A percentile compares a stretch with the other conserved stretches of the same genome.
Conservation (phyloP, 106 monocot species). For the Phalaenopsis equestris region DNA sequence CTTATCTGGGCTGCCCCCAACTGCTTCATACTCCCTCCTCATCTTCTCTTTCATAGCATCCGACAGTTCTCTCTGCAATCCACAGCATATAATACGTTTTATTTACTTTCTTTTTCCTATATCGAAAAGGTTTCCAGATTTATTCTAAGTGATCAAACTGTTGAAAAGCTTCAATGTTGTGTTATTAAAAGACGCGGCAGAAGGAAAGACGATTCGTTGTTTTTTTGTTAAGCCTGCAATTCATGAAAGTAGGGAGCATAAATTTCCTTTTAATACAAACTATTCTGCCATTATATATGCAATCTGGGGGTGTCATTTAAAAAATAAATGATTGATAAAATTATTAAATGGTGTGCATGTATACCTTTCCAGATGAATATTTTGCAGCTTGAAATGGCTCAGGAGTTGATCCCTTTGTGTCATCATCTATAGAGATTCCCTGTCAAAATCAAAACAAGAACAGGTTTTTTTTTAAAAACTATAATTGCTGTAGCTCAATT, state of each 20-base stretch:
- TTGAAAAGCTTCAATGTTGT: conserved; percentile 48
- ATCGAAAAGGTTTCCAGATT: conserved; percentile 1
- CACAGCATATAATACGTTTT: conserved; percentile 25
- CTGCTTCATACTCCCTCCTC: conserved; percentile 68
- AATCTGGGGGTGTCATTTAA: too few relatives aligned
- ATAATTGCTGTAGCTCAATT: too few relatives aligned
- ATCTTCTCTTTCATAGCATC: conserved; percentile 85
- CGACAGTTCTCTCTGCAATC: conserved; percentile 81
- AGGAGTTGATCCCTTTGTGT: conserved; percentile 28
- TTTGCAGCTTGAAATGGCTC: conserved; percentile 74
- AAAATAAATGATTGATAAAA: too few relatives aligned
- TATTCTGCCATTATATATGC: too few relatives aligned
- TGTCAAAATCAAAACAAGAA: conserved; percentile 7
- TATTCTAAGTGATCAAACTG: conserved; percentile 19
- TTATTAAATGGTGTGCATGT: background rate
- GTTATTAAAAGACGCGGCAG: conserved; percentile 46
- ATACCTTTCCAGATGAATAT: conserved; percentile 54
- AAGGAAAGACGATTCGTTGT: conserved; percentile 40
- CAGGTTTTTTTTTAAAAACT: too few relatives aligned
- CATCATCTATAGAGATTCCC: conserved; percentile 55
- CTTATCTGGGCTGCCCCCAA: conserved; percentile 88
- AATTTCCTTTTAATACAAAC: conserved; percentile 19
- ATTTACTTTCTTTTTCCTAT: conserved; percentile 6
- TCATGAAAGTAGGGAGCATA: conserved; percentile 38
- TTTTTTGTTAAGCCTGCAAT: conserved; percentile 68